These are phyloP conservation scores for Crotalaria pallida DNA, from an alignment of 306 rosid genomes.

Conservation along the genomic window DNA sequence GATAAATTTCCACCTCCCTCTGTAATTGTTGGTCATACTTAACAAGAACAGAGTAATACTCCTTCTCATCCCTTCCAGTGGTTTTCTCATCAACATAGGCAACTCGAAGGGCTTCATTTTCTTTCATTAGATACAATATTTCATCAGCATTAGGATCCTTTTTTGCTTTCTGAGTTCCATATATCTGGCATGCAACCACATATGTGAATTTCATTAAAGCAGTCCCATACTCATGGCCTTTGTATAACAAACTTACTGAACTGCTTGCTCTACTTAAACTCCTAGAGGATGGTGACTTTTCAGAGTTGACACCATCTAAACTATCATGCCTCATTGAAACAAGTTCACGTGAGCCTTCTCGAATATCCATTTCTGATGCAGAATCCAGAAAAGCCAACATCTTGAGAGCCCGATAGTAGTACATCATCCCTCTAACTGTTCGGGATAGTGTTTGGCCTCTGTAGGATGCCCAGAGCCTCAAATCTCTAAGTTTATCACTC, in stretches of 20 bases:
- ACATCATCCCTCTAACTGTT: slow-evolving; percentile 99
- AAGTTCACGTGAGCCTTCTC: slow-evolving; percentile 81
- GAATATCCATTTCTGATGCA: slow-evolving; percentile 92
- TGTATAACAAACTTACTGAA: slow-evolving; percentile 54
- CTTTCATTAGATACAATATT: slow-evolving; percentile 36
- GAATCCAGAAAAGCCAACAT: slow-evolving; percentile 92
- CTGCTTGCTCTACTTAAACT: slow-evolving; percentile 67
- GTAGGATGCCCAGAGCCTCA: slow-evolving; percentile 96
- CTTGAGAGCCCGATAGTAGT: slow-evolving; percentile 87
- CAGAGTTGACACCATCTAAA: slow-evolving; percentile 40
- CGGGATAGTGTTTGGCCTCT: slow-evolving; percentile 88
- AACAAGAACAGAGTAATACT: slow-evolving; percentile 45
- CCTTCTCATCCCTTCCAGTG: slow-evolving; percentile 34
- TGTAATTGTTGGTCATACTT: slow-evolving; percentile 45
- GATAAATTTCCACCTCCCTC: slow-evolving; percentile 45
- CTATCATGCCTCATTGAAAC: slow-evolving; percentile 60
- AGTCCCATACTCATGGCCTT: slow-evolving; percentile 93
- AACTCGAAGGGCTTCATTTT: slow-evolving; percentile 45
- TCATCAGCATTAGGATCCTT: slow-evolving; percentile 53
- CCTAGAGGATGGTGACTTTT: slow-evolving; percentile 39
- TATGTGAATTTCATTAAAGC: slow-evolving; percentile 89
- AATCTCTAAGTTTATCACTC: slow-evolving; percentile 70
- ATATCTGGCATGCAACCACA: slow-evolving; percentile 95
- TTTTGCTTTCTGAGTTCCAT: slow-evolving; percentile 79
- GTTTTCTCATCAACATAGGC: slow-evolving; percentile 44